These are phyloP conservation scores for Wickerhamomyces sp. DNA, from an alignment of 1,139 yeast species.

Conservation along the genomic window DNA sequence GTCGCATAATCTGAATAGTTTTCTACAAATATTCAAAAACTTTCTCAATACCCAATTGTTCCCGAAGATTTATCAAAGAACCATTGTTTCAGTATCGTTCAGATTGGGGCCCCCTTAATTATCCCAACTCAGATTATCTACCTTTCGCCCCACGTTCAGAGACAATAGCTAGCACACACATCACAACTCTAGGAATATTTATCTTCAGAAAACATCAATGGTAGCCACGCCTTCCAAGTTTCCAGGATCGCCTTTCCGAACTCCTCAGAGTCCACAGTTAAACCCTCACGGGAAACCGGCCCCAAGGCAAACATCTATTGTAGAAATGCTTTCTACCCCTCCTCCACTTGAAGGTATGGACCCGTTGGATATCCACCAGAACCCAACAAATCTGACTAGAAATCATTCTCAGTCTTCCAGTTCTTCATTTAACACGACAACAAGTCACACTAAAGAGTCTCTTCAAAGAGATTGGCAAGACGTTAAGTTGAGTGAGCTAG, in stretches of 20 bases:
- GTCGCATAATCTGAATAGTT: too few species aligned
- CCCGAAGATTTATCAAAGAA: too few species aligned
- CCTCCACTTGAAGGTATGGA: conserved; percentile 48
- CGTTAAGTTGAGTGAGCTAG: conserved; percentile 63
- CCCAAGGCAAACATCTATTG: conserved; percentile 67
- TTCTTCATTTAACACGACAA: conserved; percentile 24
- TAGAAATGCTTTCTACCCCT: conserved; percentile 77
- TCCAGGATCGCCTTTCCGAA: conserved; percentile 32
- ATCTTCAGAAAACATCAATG: conserved; percentile 6
- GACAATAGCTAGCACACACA: conserved; percentile 2
- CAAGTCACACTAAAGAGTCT: conserved; percentile 17
- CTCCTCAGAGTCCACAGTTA: conserved; percentile 31
- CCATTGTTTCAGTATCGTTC: too few species aligned
- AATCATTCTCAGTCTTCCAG: conserved; percentile 36
- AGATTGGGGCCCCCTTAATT: too few species aligned
- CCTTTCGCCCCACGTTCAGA: conserved; percentile 3
- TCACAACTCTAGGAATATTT: too few species aligned
- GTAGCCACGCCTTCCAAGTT: conserved; percentile 25
- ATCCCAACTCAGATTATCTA: too few species aligned
- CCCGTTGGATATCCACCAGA: conserved; percentile 8
- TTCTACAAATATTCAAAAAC: too few species aligned
- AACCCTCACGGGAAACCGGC: conserved; percentile 8
- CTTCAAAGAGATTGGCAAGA: conserved; percentile 63
- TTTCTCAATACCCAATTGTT: too few species aligned
- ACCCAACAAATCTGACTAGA: conserved; percentile 35